Evolutionary conservation across 2,329 filamentous ascomycete species (phyloP), one percentile per base, ranked within the genome.

Genomic region (Hymenoscyphus repandus): DNA sequence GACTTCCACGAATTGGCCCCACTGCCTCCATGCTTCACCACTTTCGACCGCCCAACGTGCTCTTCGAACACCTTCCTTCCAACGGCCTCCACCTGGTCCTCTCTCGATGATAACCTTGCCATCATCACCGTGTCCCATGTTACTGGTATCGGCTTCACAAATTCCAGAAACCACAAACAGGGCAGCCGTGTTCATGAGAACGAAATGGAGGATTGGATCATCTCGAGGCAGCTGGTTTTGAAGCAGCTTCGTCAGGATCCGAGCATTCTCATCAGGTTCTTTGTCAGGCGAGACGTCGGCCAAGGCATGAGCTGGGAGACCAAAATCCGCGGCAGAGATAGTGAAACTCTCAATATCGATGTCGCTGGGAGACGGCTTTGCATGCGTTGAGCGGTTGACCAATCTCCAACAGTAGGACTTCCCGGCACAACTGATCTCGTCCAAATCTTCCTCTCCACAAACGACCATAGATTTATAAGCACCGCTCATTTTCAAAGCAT

Each of bases 391-490:
- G 44, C 77, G 72, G 48, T 78, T 76, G 5, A 73, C 74, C 22
- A 96, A 71, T 70, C 83, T 83, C 93, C 93, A 99, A 77, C 91
- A 96, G 63, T 88, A 83, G 2, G 91, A 95, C 33, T 77, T 77
- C 0, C 93, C 92, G 1, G 92, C 93, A 61, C 92, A 96, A 62
- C 88, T 93, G 55, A 99, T 82, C 72, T 99, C 93, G 66, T 99
- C 93, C 30, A 99, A 81, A 61, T 97, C 90, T 72, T 97, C 95
- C 58, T 88, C 86, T 39, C 93, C 93, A 65, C 92, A 99, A 15
- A 97, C 88, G 18, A 99, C 80, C 69, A 99, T 74, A 2, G 88
- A 91, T 69, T 96, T 97, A 56, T 75, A 82, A 38, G 82, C 83
- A 22, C 91, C 91, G 13, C 82, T 79, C 59, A 93, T 76, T 33